These are phyloP conservation scores for Eucalyptus sp. DNA, from an alignment of 345 rosid genomes.

Conservation along the genomic window DNA sequence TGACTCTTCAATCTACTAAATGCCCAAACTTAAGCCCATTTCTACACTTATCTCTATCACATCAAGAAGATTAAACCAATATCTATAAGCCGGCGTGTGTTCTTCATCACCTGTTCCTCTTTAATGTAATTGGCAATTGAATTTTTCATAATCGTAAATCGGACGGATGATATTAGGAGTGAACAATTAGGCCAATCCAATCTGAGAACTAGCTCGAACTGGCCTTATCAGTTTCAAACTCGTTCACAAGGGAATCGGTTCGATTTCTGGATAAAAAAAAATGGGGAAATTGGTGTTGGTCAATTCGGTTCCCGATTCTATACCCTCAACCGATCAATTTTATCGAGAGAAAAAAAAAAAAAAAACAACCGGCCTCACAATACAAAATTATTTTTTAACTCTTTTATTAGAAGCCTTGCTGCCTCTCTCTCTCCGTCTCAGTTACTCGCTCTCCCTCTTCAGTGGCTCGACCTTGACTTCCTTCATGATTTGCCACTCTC, in stretches of 20 bases:
- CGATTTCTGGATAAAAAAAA: rapidly evolving
- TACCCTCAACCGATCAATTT: too few species aligned
- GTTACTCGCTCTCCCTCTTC: neutral
- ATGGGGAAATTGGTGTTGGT: neutral
- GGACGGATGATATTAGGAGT: too few species aligned
- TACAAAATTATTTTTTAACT: too few species aligned
- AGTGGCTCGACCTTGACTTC: neutral
- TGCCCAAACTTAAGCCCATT: neutral
- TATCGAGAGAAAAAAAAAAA: too few species aligned
- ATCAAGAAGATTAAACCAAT: too few species aligned
- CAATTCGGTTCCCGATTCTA: rapidly evolving
- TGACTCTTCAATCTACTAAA: neutral
- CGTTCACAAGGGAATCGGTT: neutral
- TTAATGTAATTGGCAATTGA: neutral
- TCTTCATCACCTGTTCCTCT: neutral
- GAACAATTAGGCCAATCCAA: neutral
- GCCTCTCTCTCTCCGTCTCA: neutral
- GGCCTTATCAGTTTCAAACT: rapidly evolving
- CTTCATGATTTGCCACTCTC: neutral
- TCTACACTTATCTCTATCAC: neutral
- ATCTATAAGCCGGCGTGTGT: rapidly evolving
- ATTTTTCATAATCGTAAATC: too few species aligned
- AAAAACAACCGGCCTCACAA: too few species aligned
- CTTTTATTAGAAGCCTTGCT: too few species aligned
- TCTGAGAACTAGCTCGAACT: rapidly evolving